Evolutionary conservation across 2,329 filamentous ascomycete genomes (phyloP), one percentile per base, ranked within the genome.

Genomic region (Ophiognomonia clavigignenti-juglandacearum): DNA sequence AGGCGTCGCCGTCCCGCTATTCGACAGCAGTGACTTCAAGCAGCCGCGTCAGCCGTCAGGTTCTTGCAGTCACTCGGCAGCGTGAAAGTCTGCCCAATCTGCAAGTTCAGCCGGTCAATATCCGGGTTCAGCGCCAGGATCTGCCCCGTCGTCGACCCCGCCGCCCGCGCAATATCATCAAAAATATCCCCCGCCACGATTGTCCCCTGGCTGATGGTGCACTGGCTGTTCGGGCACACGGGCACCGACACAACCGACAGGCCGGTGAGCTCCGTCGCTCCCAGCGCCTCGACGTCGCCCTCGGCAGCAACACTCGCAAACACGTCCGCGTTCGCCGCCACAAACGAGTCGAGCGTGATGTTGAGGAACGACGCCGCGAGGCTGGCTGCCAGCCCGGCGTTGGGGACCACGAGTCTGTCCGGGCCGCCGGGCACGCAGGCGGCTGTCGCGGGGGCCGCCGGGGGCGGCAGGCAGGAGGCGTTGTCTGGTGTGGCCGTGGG

Each of bases 61-160:
- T 47, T 47, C 39, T 43, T 39, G 45, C 45, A 47, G 22, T 47
- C 38, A 19, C 39, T 43, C 32, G 39, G 39, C 20, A 47, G 39
- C 11, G 45, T 47, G 19, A 43, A 47, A 14, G 39, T 38, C 45
- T 47, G 45, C 10, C 39, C 45, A 16, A 43, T 26, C n/a, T 24
- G 31, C 6, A 47, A 32, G 26, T 32, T 43, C 6, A 37, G 6
- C 14, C 39, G 31, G 32, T 47, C 45, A 11, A 47, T 43, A 7
- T 32, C 39, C 2, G 45, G 45, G 26, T 47, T 47, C n/a, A 47
- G 32, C 3, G 24, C 45, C 7, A 47, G 24, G 16, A 47, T 42
- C 34, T 47, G 45, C 10, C 45, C 45, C 3, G 45, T 43, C 9
- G 45, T 47, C n/a, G 45, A 47, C 8, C 39, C 39, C 2, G 39